phyloP scores from a whole-genome alignment of 2,329 filamentous ascomycete genomes.

The Phialemoniopsis sp. region DNA sequence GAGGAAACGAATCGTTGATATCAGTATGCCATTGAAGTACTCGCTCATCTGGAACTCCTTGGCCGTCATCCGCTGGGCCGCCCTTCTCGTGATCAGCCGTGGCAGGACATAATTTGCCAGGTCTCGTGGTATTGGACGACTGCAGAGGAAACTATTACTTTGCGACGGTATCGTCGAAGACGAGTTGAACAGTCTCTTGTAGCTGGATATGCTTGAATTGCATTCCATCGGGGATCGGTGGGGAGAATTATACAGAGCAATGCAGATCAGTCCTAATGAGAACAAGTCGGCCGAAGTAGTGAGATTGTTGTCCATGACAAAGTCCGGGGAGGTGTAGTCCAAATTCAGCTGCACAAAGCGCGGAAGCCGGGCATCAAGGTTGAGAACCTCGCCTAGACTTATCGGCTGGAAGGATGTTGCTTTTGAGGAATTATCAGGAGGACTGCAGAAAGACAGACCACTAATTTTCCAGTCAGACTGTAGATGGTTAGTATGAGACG shows the following conservation, averaged over 20 bases:
- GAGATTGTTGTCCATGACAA: conserved; percentile 85
- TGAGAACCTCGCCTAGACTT: conserved; percentile 76
- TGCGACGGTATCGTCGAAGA: conserved; percentile 74
- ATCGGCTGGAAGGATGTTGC: conserved; percentile 75
- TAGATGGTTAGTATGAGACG: conserved; percentile 16
- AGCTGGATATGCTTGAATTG: conserved; percentile 75
- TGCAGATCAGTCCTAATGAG: conserved; percentile 81
- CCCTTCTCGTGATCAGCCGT: conserved; percentile 78
- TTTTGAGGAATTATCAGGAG: conserved; percentile 70
- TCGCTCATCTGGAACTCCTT: conserved; percentile 91
- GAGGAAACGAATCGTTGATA: conserved; percentile 93
- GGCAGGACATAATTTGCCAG: conserved; percentile 74
- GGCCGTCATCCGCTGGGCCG: conserved; percentile 82
- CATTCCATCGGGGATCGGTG: conserved; percentile 82
- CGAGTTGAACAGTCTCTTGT: conserved; percentile 78
- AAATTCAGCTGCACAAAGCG: conserved; percentile 81
- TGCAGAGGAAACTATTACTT: conserved; percentile 80
- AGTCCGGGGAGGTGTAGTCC: conserved; percentile 93
- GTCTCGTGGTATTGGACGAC: conserved; percentile 74
- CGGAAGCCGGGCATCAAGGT: conserved; percentile 81
- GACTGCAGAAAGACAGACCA: conserved; percentile 85
- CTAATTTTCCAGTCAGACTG: conserved; percentile 98
- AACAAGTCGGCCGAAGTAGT: conserved; percentile 88
- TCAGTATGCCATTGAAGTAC: conserved; percentile 95
- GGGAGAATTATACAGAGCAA: conserved; percentile 92